Percentiles rank a stretch among this genome's conserved stretches.
Evolutionary conservation across 2,329 filamentous ascomycete genomes (phyloP).

Genomic region (Trichothecium roseum): DNA sequence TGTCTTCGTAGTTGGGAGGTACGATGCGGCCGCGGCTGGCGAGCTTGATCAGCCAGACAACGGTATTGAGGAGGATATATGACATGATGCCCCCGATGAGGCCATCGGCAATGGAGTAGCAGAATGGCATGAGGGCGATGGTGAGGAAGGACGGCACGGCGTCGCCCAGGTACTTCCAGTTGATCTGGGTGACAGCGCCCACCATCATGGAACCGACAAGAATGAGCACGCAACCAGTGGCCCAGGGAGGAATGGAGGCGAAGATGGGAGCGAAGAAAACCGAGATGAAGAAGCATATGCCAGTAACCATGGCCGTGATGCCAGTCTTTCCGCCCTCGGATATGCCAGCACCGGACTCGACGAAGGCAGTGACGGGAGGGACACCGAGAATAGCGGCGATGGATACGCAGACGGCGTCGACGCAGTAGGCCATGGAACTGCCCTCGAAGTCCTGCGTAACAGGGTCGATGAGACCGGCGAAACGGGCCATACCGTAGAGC

Average conservation of each 20-base stretch:
- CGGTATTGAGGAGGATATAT: slow-evolving; percentile 66
- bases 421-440: slow-evolving; percentile 71
- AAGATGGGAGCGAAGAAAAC: slow-evolving; percentile 89
- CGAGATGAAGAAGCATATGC: slow-evolving; percentile 75
- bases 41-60: slow-evolving; percentile 59
- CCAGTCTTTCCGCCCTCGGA: slow-evolving; percentile 80
- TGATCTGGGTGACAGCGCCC: slow-evolving; percentile 68
- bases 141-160: slow-evolving; percentile 77
- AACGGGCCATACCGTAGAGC: slow-evolving; percentile 81
- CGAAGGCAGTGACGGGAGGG: slow-evolving; percentile 76
- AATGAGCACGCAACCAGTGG: slow-evolving; percentile 78
- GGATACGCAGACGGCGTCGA: slow-evolving; percentile 69
- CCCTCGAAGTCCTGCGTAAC: slow-evolving; percentile 81
- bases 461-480: slow-evolving; percentile 70
- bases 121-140: slow-evolving; percentile 80
- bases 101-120: slow-evolving; percentile 80
- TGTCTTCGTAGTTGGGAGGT: slow-evolving; percentile 64
- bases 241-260: slow-evolving; percentile 81
- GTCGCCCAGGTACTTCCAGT: slow-evolving; percentile 80
- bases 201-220: slow-evolving; percentile 87
- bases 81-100: slow-evolving; percentile 70
- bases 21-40: slow-evolving; percentile 58
- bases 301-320: slow-evolving; percentile 68
- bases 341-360: slow-evolving; percentile 84
- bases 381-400: slow-evolving; percentile 70